Percentiles rank a stretch among this genome's conserved stretches.
These are phyloP conservation scores for Phialocephala sp. DNA, from an alignment of 2,329 filamentous ascomycete genomes.

Conservation along the genomic window DNA sequence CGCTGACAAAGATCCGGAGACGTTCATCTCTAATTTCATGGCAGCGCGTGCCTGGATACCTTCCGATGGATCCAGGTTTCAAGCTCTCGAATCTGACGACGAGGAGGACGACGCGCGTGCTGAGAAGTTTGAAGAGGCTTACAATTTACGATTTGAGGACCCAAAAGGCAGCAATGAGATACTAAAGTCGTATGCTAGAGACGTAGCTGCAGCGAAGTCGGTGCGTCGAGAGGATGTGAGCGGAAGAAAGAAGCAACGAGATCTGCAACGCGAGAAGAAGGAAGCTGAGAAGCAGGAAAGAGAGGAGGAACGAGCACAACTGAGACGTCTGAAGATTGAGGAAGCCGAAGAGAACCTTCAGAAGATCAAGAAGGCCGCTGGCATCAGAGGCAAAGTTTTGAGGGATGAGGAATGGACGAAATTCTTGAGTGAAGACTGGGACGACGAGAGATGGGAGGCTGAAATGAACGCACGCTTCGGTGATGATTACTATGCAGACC, in stretches of 20 bases:
- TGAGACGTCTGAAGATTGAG: constrained; percentile 88
- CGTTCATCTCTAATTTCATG: constrained; percentile 94
- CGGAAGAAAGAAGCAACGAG: constrained; percentile 77
- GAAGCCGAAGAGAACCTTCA: constrained; percentile 86
- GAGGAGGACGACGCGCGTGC: constrained; percentile 72
- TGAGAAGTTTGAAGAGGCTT: constrained; percentile 89
- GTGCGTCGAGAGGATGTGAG: constrained; percentile 85
- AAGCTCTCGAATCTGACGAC: constrained; percentile 92
- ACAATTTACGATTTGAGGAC: constrained; percentile 96
- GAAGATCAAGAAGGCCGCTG: constrained; percentile 89
- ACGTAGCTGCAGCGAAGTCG: constrained; percentile 79
- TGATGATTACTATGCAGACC: constrained; percentile 84
- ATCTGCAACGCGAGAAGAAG: constrained; percentile 76
- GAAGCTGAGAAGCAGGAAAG: constrained; percentile 78
- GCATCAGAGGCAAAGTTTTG: constrained; percentile 69
- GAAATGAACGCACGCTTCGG: constrained; percentile 91
- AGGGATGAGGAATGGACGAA: constrained; percentile 82
- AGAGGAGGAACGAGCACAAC: constrained; percentile 79
- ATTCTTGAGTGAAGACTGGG: constrained; percentile 87
- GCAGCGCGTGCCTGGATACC: constrained; percentile 89
- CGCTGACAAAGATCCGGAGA: constrained; percentile 89
- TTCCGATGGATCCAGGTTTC: constrained; percentile 67
- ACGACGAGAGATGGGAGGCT: constrained; percentile 86
- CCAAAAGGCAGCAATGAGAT: constrained; percentile 87
- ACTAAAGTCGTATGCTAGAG: constrained; percentile 86